Evolutionary conservation across 23 red algal genomes (phyloP).

Genomic region (Gracilaria domingensis): DNA sequence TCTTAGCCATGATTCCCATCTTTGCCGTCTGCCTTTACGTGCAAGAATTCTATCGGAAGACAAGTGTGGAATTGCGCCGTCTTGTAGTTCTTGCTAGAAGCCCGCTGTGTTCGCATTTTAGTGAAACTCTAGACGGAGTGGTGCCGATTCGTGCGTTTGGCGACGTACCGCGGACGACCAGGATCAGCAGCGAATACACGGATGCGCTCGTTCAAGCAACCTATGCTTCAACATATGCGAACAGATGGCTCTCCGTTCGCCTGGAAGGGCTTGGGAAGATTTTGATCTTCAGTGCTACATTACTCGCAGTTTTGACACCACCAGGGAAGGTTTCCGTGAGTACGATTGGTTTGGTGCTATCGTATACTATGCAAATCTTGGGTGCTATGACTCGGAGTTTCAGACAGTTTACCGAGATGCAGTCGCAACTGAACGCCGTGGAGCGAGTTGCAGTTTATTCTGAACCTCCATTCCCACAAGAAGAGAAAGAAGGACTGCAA

Average conservation of each 20-base stretch:
- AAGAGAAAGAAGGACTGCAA: conserved; percentile 56
- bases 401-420: conserved; percentile 87
- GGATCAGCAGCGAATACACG: conserved; percentile 53
- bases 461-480: conserved; percentile 64
- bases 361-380: conserved; percentile 82
- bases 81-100: conserved; percentile 83
- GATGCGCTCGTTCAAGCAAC: conserved; percentile 68
- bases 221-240: conserved; percentile 65
- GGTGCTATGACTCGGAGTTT: conserved; percentile 81
- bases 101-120: conserved; percentile 85
- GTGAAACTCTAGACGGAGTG: conserved; percentile 88
- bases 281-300: conserved; percentile 75
- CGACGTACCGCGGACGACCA: conserved; percentile 50
- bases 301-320: conserved; percentile 74
- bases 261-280: conserved; percentile 78
- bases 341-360: conserved; percentile 83
- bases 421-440: conserved; percentile 88
- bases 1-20: conserved; percentile 65
- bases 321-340: conserved; percentile 56
- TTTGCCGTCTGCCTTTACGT: conserved; percentile 68
- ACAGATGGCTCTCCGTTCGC: conserved; percentile 82
- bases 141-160: conserved; percentile 89
- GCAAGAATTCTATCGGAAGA: conserved; percentile 87
- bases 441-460: conserved; percentile 89
- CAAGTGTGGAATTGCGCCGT: conserved; percentile 85